A percentile compares a stretch with the other conserved stretches of the same genome.
Conservation (phyloP, 1,139 yeast species). For the Magnusiomyces tetraspermus region DNA sequence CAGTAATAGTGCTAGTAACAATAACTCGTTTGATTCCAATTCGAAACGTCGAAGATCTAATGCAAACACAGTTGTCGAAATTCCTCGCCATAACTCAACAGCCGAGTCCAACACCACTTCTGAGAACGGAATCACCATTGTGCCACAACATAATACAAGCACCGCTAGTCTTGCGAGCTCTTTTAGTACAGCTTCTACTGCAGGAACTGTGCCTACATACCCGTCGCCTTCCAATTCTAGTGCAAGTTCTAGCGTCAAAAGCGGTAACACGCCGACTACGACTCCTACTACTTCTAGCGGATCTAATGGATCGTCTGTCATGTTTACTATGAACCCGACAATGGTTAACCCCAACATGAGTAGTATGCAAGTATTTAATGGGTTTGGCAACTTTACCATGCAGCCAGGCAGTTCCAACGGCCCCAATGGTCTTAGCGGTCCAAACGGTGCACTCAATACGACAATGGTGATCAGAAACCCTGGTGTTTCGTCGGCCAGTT, state of each 20-base stretch:
- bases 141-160: not conserved
- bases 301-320: not conserved
- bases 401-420: too few relatives aligned
- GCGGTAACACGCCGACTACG: not conserved
- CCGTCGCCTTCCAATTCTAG: not conserved
- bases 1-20: not conserved
- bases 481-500: not conserved
- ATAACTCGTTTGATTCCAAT: conserved; percentile 1
- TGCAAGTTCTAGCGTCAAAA: not conserved
- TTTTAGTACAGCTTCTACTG: not conserved
- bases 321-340: too few relatives aligned
- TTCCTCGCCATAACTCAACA: not conserved
- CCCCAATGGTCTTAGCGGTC: too few relatives aligned
- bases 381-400: too few relatives aligned
- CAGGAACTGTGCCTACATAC: not conserved
- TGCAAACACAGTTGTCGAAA: conserved; percentile 7
- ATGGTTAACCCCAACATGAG: too few relatives aligned
- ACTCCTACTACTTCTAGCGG: not conserved
- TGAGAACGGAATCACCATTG: too few relatives aligned
- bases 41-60: conserved; percentile 13
- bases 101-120: not conserved
- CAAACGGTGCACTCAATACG: too few relatives aligned
- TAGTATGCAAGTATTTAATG: too few relatives aligned
- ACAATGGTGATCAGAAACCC: not conserved
- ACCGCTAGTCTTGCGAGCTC: not conserved